Evolutionary conservation across 2,329 filamentous ascomycete genomes (phyloP).

Genomic region (Westerdykella aurantiaca): DNA sequence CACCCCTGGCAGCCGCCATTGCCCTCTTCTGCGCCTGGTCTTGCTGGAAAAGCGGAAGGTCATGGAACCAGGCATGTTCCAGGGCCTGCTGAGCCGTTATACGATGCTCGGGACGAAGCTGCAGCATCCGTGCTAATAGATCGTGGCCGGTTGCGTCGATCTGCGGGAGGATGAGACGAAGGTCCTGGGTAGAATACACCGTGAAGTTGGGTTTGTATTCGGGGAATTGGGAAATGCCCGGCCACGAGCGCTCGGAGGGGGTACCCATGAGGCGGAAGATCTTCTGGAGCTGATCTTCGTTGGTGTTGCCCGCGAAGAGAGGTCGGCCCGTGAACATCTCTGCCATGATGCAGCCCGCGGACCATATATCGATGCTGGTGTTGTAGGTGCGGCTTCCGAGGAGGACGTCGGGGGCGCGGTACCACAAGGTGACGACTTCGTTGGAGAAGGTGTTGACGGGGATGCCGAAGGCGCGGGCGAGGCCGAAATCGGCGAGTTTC

Average conservation of each 20-base stretch:
- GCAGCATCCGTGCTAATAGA: constrained; percentile 82
- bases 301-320: constrained; percentile 93
- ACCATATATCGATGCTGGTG: constrained; percentile 99
- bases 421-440: constrained; percentile 96
- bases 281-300: constrained; percentile 93
- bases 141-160: constrained; percentile 85
- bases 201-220: constrained; percentile 97
- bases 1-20: too few species aligned
- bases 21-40: constrained; percentile 24
- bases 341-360: constrained; percentile 97
- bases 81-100: constrained; percentile 83
- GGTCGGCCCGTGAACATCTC: constrained; percentile 98
- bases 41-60: constrained; percentile 53
- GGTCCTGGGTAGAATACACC: constrained; percentile 87
- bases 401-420: constrained; percentile 91
- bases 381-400: constrained; percentile 94
- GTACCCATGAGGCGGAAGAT: constrained; percentile 99
- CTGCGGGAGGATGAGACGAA: constrained; percentile 79
- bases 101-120: constrained; percentile 84
- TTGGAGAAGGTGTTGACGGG: constrained; percentile 98
- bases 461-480: constrained; percentile 91
- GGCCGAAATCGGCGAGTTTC: constrained; percentile 90
- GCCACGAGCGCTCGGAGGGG: constrained; percentile 91
- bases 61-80: constrained; percentile 86
- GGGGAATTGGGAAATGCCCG: constrained; percentile 88